Evolutionary conservation across 441 rosid species (phyloP).

Genomic region (Erysimum cheiri): DNA sequence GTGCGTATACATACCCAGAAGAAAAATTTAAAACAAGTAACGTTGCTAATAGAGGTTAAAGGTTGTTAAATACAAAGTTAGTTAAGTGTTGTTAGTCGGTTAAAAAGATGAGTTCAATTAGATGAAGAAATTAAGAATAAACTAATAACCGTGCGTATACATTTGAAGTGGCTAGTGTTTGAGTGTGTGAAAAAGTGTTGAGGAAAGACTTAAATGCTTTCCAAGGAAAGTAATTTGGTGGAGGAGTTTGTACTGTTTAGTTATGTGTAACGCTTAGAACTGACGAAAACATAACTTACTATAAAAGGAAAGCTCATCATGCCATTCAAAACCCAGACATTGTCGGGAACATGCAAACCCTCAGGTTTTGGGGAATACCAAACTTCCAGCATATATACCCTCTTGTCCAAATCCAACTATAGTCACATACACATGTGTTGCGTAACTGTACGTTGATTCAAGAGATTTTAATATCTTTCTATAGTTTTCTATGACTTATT

Average conservation of each 20-base stretch:
- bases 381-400: conserved; percentile 42
- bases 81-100: no score
- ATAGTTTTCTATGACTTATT: conserved; percentile 18
- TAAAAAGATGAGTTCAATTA: conserved; percentile 15
- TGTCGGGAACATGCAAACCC: conserved; percentile 93
- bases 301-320: conserved; percentile 78
- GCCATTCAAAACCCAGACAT: conserved; percentile 67
- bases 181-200: conserved; percentile 35
- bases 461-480: neutral
- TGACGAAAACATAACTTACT: conserved; percentile 59
- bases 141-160: neutral
- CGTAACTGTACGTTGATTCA: conserved; percentile 16
- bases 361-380: conserved; percentile 69
- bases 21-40: no score
- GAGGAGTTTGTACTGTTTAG: conserved; percentile 50
- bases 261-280: conserved; percentile 59
- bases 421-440: conserved; percentile 22
- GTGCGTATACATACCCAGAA: no score
- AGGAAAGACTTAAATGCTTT: conserved; percentile 29
- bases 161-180: conserved; percentile 18
- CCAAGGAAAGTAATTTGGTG: conserved; percentile 40
- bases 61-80: no score
- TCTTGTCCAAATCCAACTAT: conserved; percentile 42
- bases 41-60: no score
- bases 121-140: conserved; percentile 1